Evolutionary conservation across 805 yeast genomes (phyloP), one percentile per base, ranked within the genome.

Genomic region (Yamadazyma scolyti): DNA sequence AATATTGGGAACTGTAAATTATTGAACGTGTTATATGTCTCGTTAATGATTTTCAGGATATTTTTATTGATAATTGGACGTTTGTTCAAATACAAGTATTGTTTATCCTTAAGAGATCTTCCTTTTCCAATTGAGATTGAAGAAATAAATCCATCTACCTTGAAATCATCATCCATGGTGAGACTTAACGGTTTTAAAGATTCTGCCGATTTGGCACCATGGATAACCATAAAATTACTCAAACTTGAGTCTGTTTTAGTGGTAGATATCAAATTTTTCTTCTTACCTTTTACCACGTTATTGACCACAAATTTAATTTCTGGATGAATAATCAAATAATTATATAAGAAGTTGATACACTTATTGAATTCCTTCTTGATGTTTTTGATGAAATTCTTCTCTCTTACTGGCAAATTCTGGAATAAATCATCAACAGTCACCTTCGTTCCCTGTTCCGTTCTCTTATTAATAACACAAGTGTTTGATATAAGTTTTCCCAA

Each of bases 391-490:
- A 89, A 71, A 42, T 84, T 88, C 46, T 78, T 81, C 28, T 77
- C 66, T 37, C 99, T 65, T 6, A 94, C 98, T 0, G 97, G 97
- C 31, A 89, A 56, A 30, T 61, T 69, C 7, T 68, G 54, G 48
- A 93, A 93, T 8, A 93, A 44, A 23, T 77, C 67, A 1, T 72
- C 45, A 4, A 93, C 62, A 0, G 46, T 47, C 0, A 87, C 72
- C 0, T 75, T 58, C 0, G 97, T 89, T 1, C 99, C 98, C 8
- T 37, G 21, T 19, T 36, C 37, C 17, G 30, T 30, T 20, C 36
- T 26, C 3, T 88, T 77, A 2, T 73, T 60, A 1, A 81, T 65
- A 0, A 68, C 51, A 11, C 63, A 54, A 10, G 59, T 53, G 17
- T 43, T 23, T 1, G 39, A 31, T 0, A 31, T 22, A 9, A 89